Base-by-base conservation (phyloP, 495 filamentous ascomycete species). In the Aspergillus ostianus region DNA sequence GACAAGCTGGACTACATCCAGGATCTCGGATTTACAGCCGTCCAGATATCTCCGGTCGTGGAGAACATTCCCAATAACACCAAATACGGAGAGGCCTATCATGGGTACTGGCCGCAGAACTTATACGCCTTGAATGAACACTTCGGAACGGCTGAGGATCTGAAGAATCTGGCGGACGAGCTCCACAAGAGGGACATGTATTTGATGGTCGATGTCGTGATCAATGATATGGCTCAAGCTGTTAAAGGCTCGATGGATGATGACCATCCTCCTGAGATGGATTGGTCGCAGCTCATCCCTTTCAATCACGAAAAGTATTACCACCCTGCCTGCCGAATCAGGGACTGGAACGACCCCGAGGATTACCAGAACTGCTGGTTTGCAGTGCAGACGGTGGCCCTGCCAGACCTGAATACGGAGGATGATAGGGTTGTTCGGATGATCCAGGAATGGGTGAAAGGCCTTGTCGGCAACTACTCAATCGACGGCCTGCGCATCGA, bases 401-500 rank as follows among this genome's bases (percentile, higher is more conserved):
- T 90, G 0, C 84, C 85, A 0, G 87, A 90, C 55, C 64, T 90
- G 41, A 80, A 81, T 30, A 90, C 87, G 15, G 80, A 86, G 51
- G 77, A 82, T 63, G 51, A 73, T 0, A 64, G 67, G 49, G 80
- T 90, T 9, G 74, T 76, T 10, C 69, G 59, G 15, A 75, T 79
- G 36, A 86, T 80, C 64, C 70, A 85, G 30, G 68, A 71, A 6
- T 91, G 88, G 88, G 80, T 89, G 49, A 70, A 65, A 7, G 66
- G 77, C 21, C 69, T 90, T 0, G 80, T 90, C 8, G 69, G 72
- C 4, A 84, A 82, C 18, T 91, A 90, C 65, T 74, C 71, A 21
- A 85, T 92, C 60, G 89, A 92, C 61, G 88, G 85, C 5, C 75
- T 92, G 27, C 82, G 89, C 32, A 75, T 90, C 21, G 89, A 90